phyloP scores from a whole-genome alignment of 495 filamentous ascomycete genomes.

The Podospora appendiculata region DNA sequence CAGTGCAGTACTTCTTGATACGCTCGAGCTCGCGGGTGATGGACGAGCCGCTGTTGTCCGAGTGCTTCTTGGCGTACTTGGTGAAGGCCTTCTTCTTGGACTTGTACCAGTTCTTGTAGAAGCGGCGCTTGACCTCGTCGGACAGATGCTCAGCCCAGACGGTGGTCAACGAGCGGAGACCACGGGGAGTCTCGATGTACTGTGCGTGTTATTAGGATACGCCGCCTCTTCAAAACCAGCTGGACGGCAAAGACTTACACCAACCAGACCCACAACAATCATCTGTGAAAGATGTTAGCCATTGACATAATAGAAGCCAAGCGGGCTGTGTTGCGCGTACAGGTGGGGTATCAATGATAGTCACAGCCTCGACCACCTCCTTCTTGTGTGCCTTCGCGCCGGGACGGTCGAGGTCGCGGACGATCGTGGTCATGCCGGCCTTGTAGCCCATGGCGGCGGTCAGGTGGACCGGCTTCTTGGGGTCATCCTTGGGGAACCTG shows the following conservation, averaged over 20 bases:
- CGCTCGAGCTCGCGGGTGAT: constrained; percentile 96
- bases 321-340: constrained; percentile 72
- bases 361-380: constrained; percentile 98
- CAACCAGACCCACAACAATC: constrained; percentile 97
- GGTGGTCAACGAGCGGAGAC: constrained; percentile 97
- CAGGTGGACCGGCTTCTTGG: constrained; percentile 98
- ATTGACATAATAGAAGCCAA: constrained; percentile 47
- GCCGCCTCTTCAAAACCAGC: constrained; percentile 11
- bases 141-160: constrained; percentile 99
- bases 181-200: constrained; percentile 99
- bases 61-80: constrained; percentile 99
- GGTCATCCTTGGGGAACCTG: constrained; percentile 99
- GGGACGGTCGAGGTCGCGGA: constrained; percentile 98
- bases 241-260: constrained; percentile 38
- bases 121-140: constrained; percentile 97
- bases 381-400: constrained; percentile 99
- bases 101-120: constrained; percentile 99
- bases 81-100: constrained; percentile 99
- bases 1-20: constrained; percentile 99
- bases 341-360: constrained; percentile 98
- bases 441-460: constrained; percentile 99
- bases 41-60: constrained; percentile 77
- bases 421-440: constrained; percentile 99
- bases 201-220: constrained; percentile 15
- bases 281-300: constrained; percentile 70